These are phyloP conservation scores for Populus pruinosa DNA, from an alignment of 345 rosid species.

Conservation along the genomic window DNA sequence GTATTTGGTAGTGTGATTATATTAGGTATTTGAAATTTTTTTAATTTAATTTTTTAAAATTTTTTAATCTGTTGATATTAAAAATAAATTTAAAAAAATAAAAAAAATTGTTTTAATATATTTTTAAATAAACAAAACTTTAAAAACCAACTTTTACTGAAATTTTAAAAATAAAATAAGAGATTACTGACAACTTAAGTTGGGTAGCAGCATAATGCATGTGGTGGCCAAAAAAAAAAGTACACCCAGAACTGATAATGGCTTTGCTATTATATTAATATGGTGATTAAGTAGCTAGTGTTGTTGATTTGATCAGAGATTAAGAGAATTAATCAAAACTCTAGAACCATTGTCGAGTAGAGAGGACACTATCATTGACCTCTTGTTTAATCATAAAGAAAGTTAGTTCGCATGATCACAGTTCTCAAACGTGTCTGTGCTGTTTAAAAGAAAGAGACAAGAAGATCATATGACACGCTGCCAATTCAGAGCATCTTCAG, in stretches of 20 bases:
- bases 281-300: neutral
- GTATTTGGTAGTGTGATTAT: too few species aligned
- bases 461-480: constrained; percentile 12
- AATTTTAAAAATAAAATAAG: too few species aligned
- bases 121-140: too few species aligned
- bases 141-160: too few species aligned
- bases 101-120: too few species aligned
- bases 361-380: neutral
- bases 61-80: too few species aligned
- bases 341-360: neutral
- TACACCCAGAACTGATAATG: neutral
- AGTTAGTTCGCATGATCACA: neutral
- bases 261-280: neutral
- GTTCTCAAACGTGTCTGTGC: neutral
- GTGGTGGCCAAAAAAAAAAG: neutral
- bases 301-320: neutral
- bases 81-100: too few species aligned
- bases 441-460: constrained; percentile 5
- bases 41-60: too few species aligned
- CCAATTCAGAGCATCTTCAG: constrained; percentile 19
- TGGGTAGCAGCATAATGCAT: neutral
- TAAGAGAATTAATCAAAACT: neutral
- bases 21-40: too few species aligned
- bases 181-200: neutral
- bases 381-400: neutral